A percentile compares a stretch with the other conserved stretches of the same genome.
Evolutionary conservation across 169 alveolate genomes (phyloP).

Genomic region (Plasmodium cynomolgi): DNA sequence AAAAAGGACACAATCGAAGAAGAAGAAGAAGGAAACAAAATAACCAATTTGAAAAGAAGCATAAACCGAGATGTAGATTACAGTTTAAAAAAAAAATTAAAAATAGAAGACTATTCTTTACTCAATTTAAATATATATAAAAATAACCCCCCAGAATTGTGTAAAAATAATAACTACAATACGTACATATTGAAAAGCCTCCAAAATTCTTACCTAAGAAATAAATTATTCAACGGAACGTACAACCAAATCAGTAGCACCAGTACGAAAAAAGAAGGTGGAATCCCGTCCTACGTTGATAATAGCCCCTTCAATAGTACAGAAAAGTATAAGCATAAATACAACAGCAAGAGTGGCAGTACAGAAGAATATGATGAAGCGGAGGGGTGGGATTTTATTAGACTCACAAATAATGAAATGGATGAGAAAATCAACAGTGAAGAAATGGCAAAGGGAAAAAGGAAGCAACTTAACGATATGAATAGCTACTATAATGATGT

Average conservation of each 20-base stretch:
- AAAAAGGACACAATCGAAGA: background rate
- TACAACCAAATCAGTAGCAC: background rate
- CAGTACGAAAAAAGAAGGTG: background rate
- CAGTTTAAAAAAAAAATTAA: conserved; percentile 27
- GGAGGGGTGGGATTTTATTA: conserved; percentile 1
- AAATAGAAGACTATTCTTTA: conserved; percentile 35
- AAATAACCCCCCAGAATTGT: conserved; percentile 23
- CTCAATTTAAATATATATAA: conserved; percentile 47
- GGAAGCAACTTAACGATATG: background rate
- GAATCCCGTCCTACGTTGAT: background rate
- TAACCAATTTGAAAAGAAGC: conserved; percentile 27
- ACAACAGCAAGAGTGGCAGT: background rate
- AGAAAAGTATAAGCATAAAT: background rate
- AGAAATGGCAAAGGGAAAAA: background rate
- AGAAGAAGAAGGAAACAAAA: background rate
- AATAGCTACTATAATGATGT: background rate
- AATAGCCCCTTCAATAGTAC: background rate
- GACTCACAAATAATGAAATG: conserved; percentile 11
- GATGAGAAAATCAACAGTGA: background rate
- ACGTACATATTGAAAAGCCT: conserved; percentile 51
- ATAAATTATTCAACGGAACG: conserved; percentile 19
- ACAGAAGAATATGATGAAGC: background rate
- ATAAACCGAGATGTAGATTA: background rate
- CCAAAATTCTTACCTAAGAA: conserved; percentile 30
- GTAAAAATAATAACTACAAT: conserved; percentile 55